These are phyloP conservation scores for Pyrus betulifolia DNA, from an alignment of 306 rosid species.

Conservation along the genomic window DNA sequence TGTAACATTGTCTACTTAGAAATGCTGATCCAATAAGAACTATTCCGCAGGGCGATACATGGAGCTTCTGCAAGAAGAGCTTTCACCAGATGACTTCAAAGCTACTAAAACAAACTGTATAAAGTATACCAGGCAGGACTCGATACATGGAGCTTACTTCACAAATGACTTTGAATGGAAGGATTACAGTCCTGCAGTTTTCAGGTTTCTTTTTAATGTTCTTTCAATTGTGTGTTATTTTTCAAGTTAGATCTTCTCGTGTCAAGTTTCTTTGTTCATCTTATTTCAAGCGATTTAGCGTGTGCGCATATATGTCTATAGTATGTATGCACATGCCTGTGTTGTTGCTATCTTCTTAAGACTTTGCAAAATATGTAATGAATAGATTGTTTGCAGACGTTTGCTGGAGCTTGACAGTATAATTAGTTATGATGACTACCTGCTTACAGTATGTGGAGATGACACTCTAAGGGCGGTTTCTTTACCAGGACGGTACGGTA, in stretches of 20 bases:
- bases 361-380: not conserved
- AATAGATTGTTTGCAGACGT: conserved; percentile 18
- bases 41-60: conserved; percentile 21
- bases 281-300: not conserved
- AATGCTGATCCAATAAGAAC: conserved; percentile 3
- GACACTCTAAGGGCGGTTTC: conserved; percentile 26
- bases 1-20: not conserved
- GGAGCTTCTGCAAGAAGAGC: conserved; percentile 20
- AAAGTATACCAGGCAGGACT: conserved; percentile 5
- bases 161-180: conserved; percentile 31
- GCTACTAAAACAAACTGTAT: conserved; percentile 14
- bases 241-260: not conserved
- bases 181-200: conserved; percentile 36
- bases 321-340: not conserved
- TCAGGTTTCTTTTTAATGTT: conserved; percentile 22
- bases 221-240: not conserved
- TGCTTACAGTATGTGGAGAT: conserved; percentile 23
- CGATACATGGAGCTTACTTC: conserved; percentile 1
- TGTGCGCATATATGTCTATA: not conserved
- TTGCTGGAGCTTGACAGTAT: conserved; percentile 24
- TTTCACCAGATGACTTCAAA: conserved; percentile 26
- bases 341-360: not conserved
- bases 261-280: not conserved
- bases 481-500: conserved; percentile 25
- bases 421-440: conserved; percentile 23